These are phyloP conservation scores for Tulasnella calospora DNA, from an alignment of 768 basidiomycete species.

Conservation along the genomic window DNA sequence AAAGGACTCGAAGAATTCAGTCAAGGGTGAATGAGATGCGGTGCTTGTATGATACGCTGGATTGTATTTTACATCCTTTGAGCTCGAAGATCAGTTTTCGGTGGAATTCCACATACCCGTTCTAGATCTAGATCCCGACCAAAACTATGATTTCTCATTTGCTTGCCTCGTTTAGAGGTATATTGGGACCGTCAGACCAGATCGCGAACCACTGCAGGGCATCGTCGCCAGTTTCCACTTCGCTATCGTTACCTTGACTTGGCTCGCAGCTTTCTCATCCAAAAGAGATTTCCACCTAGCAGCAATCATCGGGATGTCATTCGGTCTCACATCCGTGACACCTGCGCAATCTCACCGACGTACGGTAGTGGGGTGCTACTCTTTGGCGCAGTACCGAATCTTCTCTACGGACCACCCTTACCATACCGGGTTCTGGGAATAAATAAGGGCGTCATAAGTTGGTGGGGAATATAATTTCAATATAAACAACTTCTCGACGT, in stretches of 20 bases:
- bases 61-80: background rate
- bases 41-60: background rate
- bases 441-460: too few relatives aligned
- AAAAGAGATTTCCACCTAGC: background rate
- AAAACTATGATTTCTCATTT: too few relatives aligned
- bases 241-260: background rate
- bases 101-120: background rate
- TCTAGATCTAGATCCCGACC: too few relatives aligned
- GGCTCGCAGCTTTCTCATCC: background rate
- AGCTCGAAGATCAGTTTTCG: background rate
- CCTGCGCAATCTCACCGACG: background rate
- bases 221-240: background rate
- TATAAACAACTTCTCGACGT: too few relatives aligned
- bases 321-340: background rate
- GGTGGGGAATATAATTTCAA: too few relatives aligned
- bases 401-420: background rate
- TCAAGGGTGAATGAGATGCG: background rate
- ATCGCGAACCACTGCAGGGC: background rate
- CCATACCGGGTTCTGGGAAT: too few relatives aligned
- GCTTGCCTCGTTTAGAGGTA: background rate
- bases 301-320: background rate
- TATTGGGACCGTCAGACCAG: background rate
- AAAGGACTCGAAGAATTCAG: background rate
- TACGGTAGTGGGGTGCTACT: slow-evolving; percentile 8
- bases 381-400: background rate